Evolutionary conservation across 108 stramenopile species (phyloP).

Genomic region (Tribonema minus): DNA sequence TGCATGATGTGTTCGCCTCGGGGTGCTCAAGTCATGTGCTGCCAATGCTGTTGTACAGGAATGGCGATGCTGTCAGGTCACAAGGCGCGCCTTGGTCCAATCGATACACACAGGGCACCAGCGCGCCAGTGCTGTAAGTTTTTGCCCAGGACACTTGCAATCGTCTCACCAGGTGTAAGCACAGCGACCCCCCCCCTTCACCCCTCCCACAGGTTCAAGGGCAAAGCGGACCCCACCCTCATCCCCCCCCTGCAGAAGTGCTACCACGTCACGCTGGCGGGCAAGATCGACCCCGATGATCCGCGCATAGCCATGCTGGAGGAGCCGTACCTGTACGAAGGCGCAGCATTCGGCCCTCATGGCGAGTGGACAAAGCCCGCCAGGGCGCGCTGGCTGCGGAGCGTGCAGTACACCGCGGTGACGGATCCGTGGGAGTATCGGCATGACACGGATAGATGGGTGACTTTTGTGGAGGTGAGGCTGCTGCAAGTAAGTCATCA

Average conservation of each 20-base stretch:
- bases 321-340: background rate
- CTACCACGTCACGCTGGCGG: background rate
- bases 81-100: too few relatives aligned
- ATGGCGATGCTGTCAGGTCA: too few relatives aligned
- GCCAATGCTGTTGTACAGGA: too few relatives aligned
- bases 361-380: background rate
- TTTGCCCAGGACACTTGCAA: too few relatives aligned
- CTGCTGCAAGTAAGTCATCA: too few relatives aligned
- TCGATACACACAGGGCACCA: too few relatives aligned
- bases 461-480: background rate
- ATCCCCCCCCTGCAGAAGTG: background rate
- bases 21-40: too few relatives aligned
- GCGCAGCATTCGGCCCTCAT: background rate
- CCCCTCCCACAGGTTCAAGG: background rate
- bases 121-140: too few relatives aligned
- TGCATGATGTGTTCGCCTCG: too few relatives aligned
- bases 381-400: background rate
- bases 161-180: too few relatives aligned
- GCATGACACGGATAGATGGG: background rate
- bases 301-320: background rate
- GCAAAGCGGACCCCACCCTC: background rate
- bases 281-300: background rate
- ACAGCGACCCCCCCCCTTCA: too few relatives aligned
- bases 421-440: background rate
- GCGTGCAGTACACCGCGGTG: background rate